phyloP scores from a whole-genome alignment of 2,329 filamentous ascomycete species.

The Hirsutella minnesotensis region DNA sequence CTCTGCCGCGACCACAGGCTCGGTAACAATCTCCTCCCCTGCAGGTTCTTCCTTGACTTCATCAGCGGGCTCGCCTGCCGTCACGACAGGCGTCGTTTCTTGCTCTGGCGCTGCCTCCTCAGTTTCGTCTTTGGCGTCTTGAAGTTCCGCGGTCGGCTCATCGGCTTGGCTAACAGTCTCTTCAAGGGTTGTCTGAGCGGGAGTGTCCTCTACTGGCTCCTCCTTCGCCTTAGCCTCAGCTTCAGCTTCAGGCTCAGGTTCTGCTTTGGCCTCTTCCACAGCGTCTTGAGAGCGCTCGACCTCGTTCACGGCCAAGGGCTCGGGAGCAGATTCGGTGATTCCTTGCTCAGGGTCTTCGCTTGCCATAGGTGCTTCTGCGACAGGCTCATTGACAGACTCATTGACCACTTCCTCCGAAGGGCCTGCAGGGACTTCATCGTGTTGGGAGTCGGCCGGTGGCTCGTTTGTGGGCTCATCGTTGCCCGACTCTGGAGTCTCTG shows the following conservation, averaged over 20 bases:
- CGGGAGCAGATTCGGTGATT: not conserved
- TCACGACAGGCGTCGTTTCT: no score
- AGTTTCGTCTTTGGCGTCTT: not conserved
- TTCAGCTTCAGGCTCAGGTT: not conserved
- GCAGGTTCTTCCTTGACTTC: not conserved
- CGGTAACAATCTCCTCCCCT: no score
- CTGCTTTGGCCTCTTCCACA: not conserved
- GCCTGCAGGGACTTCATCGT: no score
- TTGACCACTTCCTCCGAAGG: no score
- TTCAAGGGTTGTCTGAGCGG: not conserved
- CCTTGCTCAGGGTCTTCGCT: not conserved
- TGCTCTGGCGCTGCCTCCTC: not conserved
- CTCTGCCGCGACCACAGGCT: no score
- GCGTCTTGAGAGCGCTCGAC: not conserved
- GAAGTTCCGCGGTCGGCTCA: not conserved
- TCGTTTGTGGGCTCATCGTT: no score
- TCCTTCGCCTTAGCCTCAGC: not conserved
- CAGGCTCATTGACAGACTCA: not conserved
- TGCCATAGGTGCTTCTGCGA: not conserved
- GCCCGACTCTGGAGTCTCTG: no score
- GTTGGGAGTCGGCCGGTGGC: no score
- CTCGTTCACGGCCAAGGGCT: not conserved
- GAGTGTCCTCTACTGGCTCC: not conserved
- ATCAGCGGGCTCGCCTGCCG: not conserved
- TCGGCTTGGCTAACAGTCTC: no score